phyloP scores from a whole-genome alignment of 139 green algal species.

The Spirogloea muscicola region DNA sequence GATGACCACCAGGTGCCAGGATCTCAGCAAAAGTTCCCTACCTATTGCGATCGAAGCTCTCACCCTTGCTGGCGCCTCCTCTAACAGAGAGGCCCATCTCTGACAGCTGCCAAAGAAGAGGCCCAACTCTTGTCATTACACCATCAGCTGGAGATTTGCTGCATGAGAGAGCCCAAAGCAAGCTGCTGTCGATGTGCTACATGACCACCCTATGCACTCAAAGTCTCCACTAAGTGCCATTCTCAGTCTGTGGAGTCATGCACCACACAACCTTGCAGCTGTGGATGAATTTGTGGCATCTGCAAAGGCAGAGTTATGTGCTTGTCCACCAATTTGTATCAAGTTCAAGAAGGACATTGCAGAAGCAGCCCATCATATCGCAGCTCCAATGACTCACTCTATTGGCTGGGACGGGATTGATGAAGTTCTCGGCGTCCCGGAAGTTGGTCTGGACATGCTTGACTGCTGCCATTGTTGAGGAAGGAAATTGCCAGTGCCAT shows the following conservation, averaged over 20 bases:
- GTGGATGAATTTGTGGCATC: no score
- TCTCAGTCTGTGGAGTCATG: no score
- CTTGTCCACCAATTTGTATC: background rate
- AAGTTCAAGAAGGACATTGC: background rate
- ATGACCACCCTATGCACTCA: no score
- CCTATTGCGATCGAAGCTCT: background rate
- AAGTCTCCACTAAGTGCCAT: no score
- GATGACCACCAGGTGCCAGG: background rate
- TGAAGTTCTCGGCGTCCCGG: constrained; percentile 27
- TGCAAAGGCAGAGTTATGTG: no score
- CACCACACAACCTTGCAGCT: no score
- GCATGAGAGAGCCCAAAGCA: no score
- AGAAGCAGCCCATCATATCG: background rate
- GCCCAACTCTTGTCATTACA: no score
- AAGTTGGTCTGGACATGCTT: constrained; percentile 13
- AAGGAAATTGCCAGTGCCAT: no score
- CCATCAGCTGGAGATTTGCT: no score
- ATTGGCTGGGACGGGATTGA: constrained; percentile 29
- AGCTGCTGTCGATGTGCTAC: no score
- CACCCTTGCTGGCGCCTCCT: background rate
- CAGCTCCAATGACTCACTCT: constrained; percentile 12
- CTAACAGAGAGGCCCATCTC: constrained; percentile 6
- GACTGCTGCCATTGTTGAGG: background rate
- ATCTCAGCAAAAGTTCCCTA: background rate
- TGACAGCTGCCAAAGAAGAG: constrained; percentile 17